Base-by-base conservation (phyloP, 768 basidiomycete species). In the Pleurotus citrinopileatus region DNA sequence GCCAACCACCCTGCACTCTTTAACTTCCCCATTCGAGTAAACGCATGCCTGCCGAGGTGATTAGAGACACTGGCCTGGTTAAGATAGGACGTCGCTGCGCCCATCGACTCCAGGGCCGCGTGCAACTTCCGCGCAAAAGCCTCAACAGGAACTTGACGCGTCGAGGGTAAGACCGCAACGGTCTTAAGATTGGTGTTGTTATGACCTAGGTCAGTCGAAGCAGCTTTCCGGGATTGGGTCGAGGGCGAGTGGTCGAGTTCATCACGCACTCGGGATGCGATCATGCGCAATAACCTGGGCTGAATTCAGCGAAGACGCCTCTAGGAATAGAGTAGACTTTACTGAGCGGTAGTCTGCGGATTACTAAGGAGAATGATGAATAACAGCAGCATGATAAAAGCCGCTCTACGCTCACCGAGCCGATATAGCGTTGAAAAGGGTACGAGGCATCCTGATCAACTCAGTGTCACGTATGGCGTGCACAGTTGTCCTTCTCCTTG, bases 391-490 rank as follows among this genome's bases (percentile, higher is more conserved):
- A n/a, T n/a, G n/a, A n/a, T n/a, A n/a, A n/a, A n/a, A n/a, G n/a
- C n/a, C n/a, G n/a, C n/a, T n/a, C n/a, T n/a, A n/a, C 19, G 62
- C 80, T 58, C 56, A 88, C 89, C 90, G 75, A 9, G 89, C 87
- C 40, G 91, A 93, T 55, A 98, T 96, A 0, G 97, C 97, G 67
- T 98, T 98, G 76, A 98, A 99, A 8, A 99, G 77, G 0, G 97
- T 97, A 63, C 91, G 86, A 1, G 97, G 97, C 90, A 99, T 97
- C 25, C 96, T 77, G 25, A 96, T 96, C 10, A 99, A 78, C 67
- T 99, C 97, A 0, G 94, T 94, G 65, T 99, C 97, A 61, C 97
- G 92, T 59, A 99, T 98, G 5, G 97, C 97, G 70, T 98, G 96
- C 15, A 98, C 85, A 0, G 94, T 98, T 44, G 86, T 95, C 52